Evolutionary conservation across 192 early-diverging fungal genomes (phyloP).

Genomic region (Globomyces pollinis-pini): DNA sequence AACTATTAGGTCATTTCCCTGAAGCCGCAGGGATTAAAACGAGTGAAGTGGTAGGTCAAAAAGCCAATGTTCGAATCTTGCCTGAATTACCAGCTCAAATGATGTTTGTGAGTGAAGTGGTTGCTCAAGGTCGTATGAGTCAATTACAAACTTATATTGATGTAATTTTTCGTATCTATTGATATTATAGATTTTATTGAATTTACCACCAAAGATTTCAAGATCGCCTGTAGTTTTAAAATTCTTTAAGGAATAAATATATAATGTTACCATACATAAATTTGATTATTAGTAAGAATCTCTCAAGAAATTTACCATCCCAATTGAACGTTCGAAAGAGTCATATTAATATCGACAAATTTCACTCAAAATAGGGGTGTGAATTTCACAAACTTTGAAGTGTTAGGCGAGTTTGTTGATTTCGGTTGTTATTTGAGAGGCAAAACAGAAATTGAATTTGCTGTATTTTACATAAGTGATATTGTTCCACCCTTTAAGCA

Average conservation of each 20-base stretch:
- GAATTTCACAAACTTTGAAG: too few relatives aligned
- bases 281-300: too few relatives aligned
- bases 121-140: slow-evolving; percentile 30
- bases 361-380: too few relatives aligned
- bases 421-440: too few relatives aligned
- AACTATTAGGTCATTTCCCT: slow-evolving; percentile 49
- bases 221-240: slow-evolving; percentile 36
- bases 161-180: slow-evolving; percentile 17
- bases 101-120: slow-evolving; percentile 53
- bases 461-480: too few relatives aligned
- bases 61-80: slow-evolving; percentile 25
- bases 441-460: too few relatives aligned
- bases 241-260: slow-evolving; percentile 33
- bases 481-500: too few relatives aligned
- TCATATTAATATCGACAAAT: too few relatives aligned
- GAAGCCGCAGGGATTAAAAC: slow-evolving; percentile 40
- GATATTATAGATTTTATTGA: slow-evolving; percentile 34
- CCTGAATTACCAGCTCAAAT: slow-evolving; percentile 49
- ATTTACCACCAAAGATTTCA: slow-evolving; percentile 40
- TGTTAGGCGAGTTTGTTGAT: too few relatives aligned
- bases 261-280: too few relatives aligned
- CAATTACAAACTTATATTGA: slow-evolving; percentile 40
- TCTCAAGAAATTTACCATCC: too few relatives aligned
- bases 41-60: background rate
- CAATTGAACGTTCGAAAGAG: too few relatives aligned